phyloP scores from a whole-genome alignment of 139 green algal species.

The Chlamydomonas urium region DNA sequence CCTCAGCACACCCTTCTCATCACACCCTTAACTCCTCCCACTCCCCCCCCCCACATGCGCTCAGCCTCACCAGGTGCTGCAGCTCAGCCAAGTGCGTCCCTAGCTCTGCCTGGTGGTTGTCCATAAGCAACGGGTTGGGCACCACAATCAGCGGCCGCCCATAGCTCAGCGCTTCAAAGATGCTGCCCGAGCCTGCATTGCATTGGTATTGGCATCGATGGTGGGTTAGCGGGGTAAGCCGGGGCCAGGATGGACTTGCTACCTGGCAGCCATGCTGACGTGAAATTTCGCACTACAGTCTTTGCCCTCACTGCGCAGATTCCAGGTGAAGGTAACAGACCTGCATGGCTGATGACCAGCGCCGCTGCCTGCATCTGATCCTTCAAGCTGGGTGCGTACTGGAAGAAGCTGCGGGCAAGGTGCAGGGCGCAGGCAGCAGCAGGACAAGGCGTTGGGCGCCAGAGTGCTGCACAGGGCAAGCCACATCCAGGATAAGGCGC shows the following conservation, averaged over 20 bases:
- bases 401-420: conserved; percentile 49
- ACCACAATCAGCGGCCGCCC: conserved; percentile 68
- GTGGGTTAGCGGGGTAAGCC: no score
- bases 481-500: no score
- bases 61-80: conserved; percentile 39
- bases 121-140: conserved; percentile 80
- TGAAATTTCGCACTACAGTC: no score
- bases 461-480: no score
- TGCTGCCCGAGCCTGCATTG: conserved; percentile 61
- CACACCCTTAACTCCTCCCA: neutral
- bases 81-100: conserved; percentile 55
- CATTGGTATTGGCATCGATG: no score
- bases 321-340: no score
- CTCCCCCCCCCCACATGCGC: neutral
- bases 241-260: no score
- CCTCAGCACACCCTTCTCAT: neutral
- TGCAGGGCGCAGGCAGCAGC: neutral
- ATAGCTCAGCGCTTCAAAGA: conserved; percentile 73
- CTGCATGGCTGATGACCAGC: conserved; percentile 80
- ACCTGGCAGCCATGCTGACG: no score
- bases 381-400: conserved; percentile 60
- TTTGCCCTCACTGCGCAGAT: no score
- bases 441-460: no score
- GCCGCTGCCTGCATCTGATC: conserved; percentile 45
- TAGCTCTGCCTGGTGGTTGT: conserved; percentile 80